A percentile compares a stretch with the other conserved stretches of the same genome.
phyloP scores from a whole-genome alignment of 2,329 filamentous ascomycete species.

The Raffaelea albimanens region DNA sequence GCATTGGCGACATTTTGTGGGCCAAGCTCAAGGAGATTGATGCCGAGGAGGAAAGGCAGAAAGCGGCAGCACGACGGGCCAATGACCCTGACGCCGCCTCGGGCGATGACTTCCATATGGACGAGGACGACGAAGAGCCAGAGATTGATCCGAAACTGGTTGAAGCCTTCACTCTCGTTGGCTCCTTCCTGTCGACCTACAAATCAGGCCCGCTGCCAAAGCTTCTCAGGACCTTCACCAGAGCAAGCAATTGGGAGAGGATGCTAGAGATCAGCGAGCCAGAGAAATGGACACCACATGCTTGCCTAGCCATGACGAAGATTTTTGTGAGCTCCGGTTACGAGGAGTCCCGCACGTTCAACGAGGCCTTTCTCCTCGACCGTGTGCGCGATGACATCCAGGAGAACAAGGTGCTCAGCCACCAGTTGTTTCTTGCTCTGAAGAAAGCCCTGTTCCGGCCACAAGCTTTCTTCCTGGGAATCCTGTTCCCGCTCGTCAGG shows the following conservation, averaged over 20 bases:
- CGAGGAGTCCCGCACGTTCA: slow-evolving; percentile 69
- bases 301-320: slow-evolving; percentile 78
- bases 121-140: slow-evolving; percentile 69
- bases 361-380: slow-evolving; percentile 79
- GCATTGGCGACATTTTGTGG: slow-evolving; percentile 62
- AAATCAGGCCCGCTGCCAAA: slow-evolving; percentile 96
- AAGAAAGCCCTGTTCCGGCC: slow-evolving; percentile 94
- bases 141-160: slow-evolving; percentile 70
- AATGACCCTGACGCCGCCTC: no score
- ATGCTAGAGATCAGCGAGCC: slow-evolving; percentile 32
- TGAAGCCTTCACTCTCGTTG: slow-evolving; percentile 86
- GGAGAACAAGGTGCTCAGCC: slow-evolving; percentile 89
- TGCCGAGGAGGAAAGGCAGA: slow-evolving; percentile 63
- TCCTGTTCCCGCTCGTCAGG: slow-evolving; percentile 81
- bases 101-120: no score
- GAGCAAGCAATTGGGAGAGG: slow-evolving; percentile 71
- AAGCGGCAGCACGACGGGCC: no score
- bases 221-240: slow-evolving; percentile 93
- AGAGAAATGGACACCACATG: slow-evolving; percentile 62
- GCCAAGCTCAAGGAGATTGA: no score
- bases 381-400: slow-evolving; percentile 89
- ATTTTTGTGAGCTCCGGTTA: slow-evolving; percentile 87
- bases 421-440: slow-evolving; percentile 87
- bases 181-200: slow-evolving; percentile 75
- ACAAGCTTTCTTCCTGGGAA: slow-evolving; percentile 87